Evolutionary conservation across 179 eudicot genomes (phyloP).

Genomic region (Monotropa hypopitys): DNA sequence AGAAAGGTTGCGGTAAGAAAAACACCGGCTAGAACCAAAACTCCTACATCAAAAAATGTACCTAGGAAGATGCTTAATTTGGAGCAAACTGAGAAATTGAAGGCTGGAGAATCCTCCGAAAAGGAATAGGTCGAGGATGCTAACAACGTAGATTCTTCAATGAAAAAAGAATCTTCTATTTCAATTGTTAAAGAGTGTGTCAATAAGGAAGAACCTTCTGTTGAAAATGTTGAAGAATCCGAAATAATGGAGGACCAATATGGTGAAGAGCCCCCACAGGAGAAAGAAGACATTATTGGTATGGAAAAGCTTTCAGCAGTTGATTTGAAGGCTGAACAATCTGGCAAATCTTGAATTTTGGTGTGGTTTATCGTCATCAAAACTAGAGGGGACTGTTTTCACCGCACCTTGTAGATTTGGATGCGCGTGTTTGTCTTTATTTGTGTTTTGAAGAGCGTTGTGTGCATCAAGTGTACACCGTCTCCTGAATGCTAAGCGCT

Average conservation of each 20-base stretch:
- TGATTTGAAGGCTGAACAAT: slow-evolving; percentile 14
- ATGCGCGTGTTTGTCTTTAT: neutral
- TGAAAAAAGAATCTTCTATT: slow-evolving; percentile 11
- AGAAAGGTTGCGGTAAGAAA: slow-evolving; percentile 25
- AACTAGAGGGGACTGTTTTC: neutral
- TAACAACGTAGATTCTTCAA: slow-evolving; percentile 7
- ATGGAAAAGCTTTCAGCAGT: slow-evolving; percentile 6
- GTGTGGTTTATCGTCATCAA: neutral
- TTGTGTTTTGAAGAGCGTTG: neutral
- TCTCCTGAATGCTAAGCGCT: neutral
- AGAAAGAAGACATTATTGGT: slow-evolving; percentile 13
- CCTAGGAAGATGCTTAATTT: slow-evolving; percentile 18
- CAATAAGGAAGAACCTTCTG: slow-evolving; percentile 16
- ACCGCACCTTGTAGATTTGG: neutral
- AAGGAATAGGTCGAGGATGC: slow-evolving; percentile 18
- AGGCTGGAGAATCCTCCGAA: slow-evolving; percentile 21
- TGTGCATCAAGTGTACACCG: neutral
- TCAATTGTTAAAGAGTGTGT: slow-evolving; percentile 17
- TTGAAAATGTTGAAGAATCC: slow-evolving; percentile 20
- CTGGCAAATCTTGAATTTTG: slow-evolving; percentile 16
- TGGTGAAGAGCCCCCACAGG: slow-evolving; percentile 16
- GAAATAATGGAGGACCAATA: slow-evolving; percentile 18
- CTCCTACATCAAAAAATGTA: slow-evolving; percentile 31
- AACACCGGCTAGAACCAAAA: slow-evolving; percentile 30
- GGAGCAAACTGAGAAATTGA: slow-evolving; percentile 17